These are phyloP conservation scores for Aspergillus versicolor DNA, from an alignment of 2,329 filamentous ascomycete species.

Conservation along the genomic window DNA sequence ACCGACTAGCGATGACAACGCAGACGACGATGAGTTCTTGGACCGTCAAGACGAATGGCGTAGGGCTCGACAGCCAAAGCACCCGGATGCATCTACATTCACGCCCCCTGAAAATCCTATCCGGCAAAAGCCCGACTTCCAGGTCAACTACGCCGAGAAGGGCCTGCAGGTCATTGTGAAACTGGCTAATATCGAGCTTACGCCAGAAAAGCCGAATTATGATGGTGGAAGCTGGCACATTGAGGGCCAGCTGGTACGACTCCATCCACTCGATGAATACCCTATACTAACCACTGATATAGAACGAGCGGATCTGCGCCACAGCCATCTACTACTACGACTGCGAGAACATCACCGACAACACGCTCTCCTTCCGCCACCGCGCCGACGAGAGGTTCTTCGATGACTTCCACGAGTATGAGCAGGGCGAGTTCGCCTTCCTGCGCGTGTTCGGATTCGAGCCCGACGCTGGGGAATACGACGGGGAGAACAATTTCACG, in stretches of 20 bases:
- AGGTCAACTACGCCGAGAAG: constrained; percentile 10
- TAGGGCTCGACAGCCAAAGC: not conserved
- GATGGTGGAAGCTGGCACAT: constrained; percentile 44
- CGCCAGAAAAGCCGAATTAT: constrained; percentile 58
- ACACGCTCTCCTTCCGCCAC: constrained; percentile 52
- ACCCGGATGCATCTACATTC: not conserved
- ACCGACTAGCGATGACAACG: no score
- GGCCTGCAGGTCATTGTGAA: constrained; percentile 57
- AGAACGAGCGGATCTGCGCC: constrained; percentile 63
- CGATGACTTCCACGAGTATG: not conserved
- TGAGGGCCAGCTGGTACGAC: constrained; percentile 40
- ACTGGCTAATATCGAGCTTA: constrained; percentile 61
- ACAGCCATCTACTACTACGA: constrained; percentile 67
- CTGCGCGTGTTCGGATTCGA: constrained; percentile 8
- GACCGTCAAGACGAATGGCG: not conserved
- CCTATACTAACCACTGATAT: not conserved
- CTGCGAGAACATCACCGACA: constrained; percentile 59
- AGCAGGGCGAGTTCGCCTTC: constrained; percentile 4
- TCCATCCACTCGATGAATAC: not conserved
- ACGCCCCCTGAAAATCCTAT: not conserved
- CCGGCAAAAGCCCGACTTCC: not conserved
- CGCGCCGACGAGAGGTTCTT: not conserved
- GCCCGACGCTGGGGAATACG: not conserved
- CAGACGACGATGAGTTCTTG: no score
- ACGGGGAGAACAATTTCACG: constrained; percentile 15